Percentiles rank a stretch among this genome's conserved stretches.
These are phyloP conservation scores for Claviceps fusiformis DNA, from an alignment of 2,329 filamentous ascomycete species.

Conservation along the genomic window DNA sequence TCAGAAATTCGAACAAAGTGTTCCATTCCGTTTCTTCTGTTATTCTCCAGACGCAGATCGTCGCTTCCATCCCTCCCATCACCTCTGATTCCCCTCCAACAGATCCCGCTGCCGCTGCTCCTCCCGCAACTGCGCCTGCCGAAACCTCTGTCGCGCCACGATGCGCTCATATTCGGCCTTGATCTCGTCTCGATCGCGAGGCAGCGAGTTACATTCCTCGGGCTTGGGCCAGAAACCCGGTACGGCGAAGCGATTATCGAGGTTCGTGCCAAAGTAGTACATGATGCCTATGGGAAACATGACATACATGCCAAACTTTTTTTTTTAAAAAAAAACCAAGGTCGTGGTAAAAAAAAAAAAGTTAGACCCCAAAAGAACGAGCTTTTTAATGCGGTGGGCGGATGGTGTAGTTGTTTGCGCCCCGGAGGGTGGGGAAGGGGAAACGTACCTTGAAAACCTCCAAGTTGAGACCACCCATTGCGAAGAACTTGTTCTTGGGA, in stretches of 20 bases:
- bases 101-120: slow-evolving; percentile 18
- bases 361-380: background rate
- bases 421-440: no score
- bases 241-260: slow-evolving; percentile 81
- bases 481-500: slow-evolving; percentile 8
- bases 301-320: slow-evolving; percentile 93
- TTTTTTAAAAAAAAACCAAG: no score
- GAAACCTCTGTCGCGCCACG: slow-evolving; percentile 52
- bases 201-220: slow-evolving; percentile 63
- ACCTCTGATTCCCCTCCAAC: slow-evolving; percentile 8
- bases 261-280: slow-evolving; percentile 99
- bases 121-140: slow-evolving; percentile 44
- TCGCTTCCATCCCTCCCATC: background rate
- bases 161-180: slow-evolving; percentile 65
- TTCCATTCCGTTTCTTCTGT: background rate
- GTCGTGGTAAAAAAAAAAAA: background rate
- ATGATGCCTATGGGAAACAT: slow-evolving; percentile 98
- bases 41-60: background rate
- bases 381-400: background rate
- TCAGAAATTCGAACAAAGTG: background rate
- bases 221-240: slow-evolving; percentile 87
- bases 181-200: slow-evolving; percentile 70
- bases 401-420: no score
- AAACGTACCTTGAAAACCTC: slow-evolving; percentile 90
- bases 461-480: slow-evolving; percentile 73